phyloP scores from a whole-genome alignment of 225 moss, liverwort and hornwort species.

The Asterella californica region DNA sequence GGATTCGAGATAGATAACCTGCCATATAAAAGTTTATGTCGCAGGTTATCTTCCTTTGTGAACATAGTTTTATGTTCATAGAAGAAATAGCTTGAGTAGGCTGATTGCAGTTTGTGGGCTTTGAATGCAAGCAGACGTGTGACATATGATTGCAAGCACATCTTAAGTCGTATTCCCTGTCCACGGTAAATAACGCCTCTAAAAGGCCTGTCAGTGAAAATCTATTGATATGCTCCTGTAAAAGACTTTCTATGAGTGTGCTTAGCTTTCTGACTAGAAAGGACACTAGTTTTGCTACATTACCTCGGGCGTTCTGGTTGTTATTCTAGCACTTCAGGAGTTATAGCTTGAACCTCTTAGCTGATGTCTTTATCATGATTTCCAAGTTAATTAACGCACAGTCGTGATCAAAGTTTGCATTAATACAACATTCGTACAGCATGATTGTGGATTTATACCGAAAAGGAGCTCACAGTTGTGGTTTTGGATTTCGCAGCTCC shows the following conservation, averaged over 20 bases:
- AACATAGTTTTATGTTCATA: not conserved
- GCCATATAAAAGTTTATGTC: no score
- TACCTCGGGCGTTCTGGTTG: no score
- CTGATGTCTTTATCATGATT: no score
- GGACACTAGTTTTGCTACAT: not conserved
- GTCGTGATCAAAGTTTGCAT: not conserved
- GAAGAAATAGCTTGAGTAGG: not conserved
- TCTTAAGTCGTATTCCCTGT: not conserved
- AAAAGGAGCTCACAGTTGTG: not conserved
- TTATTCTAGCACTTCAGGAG: no score
- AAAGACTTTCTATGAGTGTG: not conserved
- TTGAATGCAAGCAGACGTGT: not conserved
- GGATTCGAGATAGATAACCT: not conserved
- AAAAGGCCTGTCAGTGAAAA: not conserved
- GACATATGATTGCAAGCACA: not conserved
- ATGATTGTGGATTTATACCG: not conserved
- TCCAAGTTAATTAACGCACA: no score
- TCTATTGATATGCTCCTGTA: no score
- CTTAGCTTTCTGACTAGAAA: not conserved
- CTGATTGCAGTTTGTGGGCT: not conserved
- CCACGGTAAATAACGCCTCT: not conserved
- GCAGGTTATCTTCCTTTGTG: no score
- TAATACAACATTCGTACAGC: not conserved
- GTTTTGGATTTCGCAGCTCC: slow-evolving; percentile 20
- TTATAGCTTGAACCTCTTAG: no score